Evolutionary conservation across 2,329 filamentous ascomycete species (phyloP), one percentile per base, ranked within the genome.

Genomic region (Aspergillus terreus): DNA sequence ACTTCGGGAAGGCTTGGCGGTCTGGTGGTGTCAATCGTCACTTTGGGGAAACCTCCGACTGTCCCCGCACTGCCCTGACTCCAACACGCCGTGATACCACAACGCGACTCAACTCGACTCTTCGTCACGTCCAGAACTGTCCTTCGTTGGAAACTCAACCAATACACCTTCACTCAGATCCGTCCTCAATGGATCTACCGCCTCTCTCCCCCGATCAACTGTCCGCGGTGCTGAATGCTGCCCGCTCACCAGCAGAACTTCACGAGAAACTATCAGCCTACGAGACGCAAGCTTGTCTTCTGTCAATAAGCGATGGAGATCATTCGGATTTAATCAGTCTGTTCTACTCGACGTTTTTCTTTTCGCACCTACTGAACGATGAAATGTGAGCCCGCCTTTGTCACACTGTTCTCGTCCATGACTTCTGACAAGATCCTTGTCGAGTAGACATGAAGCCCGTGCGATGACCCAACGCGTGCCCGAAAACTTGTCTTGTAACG

Each of bases 341-440:
- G 6, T 75, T 69, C 52, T 74, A 73, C 46, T 68, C 70, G 4
- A 63, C 63, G 11, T 73, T 71, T 51, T 65, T 74, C 44, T 65
- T 74, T 44, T 66, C 67, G 6, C 69, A 72, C 38, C 66, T 74
- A 44, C 64, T 74, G 41, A 66, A 64, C 9, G 63, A 72, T 45
- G 63, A 74, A 58, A 62, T 72, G 72, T 74, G 27, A 59, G 69
- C 21, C 38, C 17, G n/a, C 7, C 4, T 17, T 19, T n/a, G 33
- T 36, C 40, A 48, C 14, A 5, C n/a, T 23, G 23, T 15, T n/a
- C 41, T 46, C 52, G 50, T 15, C 44, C 35, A 27, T n/a, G 14
- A 11, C 4, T 35, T 46, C 49, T 52, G 42, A 58, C n/a, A 45
- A 30, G 25, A 40, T 32, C 14, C 7, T 43, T 27, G 11, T 44